Percentiles rank a stretch among this genome's conserved stretches.
Conservation (phyloP, 495 filamentous ascomycete species). For the Penicillium pulvis region DNA sequence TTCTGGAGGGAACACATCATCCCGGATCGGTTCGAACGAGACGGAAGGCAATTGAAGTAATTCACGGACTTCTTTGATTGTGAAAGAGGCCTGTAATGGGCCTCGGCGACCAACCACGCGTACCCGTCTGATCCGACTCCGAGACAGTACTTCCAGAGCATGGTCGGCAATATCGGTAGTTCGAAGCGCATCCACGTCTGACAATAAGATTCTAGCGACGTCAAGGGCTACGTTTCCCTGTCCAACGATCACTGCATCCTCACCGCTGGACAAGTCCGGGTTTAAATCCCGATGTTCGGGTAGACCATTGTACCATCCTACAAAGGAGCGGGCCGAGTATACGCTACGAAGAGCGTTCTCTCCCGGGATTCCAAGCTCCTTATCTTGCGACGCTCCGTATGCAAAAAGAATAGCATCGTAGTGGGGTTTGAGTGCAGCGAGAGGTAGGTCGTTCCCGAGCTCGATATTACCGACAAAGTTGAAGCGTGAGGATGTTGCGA, state of each 20-base stretch:
- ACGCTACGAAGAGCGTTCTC: conserved; percentile 72
- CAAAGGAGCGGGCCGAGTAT: conserved; percentile 89
- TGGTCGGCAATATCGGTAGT: conserved; percentile 87
- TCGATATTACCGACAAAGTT: conserved; percentile 90
- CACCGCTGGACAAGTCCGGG: conserved; percentile 74
- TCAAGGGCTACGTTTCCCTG: conserved; percentile 97
- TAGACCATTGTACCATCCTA: conserved; percentile 97
- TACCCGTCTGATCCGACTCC: conserved; percentile 77
- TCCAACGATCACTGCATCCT: conserved; percentile 86
- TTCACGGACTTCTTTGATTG: conserved; percentile 90
- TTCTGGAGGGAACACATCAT: conserved; percentile 60
- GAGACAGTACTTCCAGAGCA: conserved; percentile 71
- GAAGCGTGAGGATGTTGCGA: conserved; percentile 78
- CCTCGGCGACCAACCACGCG: conserved; percentile 85
- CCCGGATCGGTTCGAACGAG: conserved; percentile 68
- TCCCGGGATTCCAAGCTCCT: conserved; percentile 75
- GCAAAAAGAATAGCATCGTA: conserved; percentile 93
- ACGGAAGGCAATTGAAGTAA: conserved; percentile 76
- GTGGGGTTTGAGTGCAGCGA: conserved; percentile 70
- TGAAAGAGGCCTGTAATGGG: conserved; percentile 89
- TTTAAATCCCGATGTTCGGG: conserved; percentile 78
- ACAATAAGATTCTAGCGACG: conserved; percentile 84
- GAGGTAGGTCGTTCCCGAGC: conserved; percentile 72
- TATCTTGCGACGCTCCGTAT: conserved; percentile 87
- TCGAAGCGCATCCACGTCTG: conserved; percentile 66